A percentile compares a stretch with the other conserved stretches of the same genome.
phyloP scores from a whole-genome alignment of 169 alveolate genomes.

The Plasmodium gonderi region DNA sequence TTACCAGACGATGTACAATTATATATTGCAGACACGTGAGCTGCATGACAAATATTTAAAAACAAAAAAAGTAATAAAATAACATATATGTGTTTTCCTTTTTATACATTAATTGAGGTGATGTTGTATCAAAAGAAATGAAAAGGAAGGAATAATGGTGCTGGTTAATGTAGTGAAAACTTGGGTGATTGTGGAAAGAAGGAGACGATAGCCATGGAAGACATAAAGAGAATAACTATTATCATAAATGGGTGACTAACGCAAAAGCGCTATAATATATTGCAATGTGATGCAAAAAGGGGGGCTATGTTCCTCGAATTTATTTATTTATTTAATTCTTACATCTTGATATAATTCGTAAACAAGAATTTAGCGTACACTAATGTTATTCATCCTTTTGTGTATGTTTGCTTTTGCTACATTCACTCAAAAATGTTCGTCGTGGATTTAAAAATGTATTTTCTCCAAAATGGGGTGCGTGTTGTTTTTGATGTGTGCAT shows the following conservation, averaged over 20 bases:
- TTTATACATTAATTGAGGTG: not conserved
- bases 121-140: not conserved
- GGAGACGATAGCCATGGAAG: not conserved
- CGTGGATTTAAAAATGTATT: not conserved
- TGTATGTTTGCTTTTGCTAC: constrained; percentile 2
- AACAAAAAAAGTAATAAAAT: not conserved
- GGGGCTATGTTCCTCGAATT: not conserved
- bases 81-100: not conserved
- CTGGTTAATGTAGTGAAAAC: too few relatives aligned
- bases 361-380: not conserved
- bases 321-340: constrained; percentile 26
- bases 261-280: not conserved
- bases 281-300: not conserved
- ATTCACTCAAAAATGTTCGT: constrained; percentile 1
- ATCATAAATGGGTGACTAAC: not conserved
- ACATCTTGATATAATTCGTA: constrained; percentile 29
- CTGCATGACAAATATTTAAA: not conserved
- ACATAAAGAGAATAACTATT: not conserved
- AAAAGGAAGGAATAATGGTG: not conserved
- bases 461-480: constrained; percentile 14
- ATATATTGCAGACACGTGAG: not conserved
- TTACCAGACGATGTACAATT: not conserved
- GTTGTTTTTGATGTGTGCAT: not conserved
- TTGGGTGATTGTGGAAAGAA: too few relatives aligned
- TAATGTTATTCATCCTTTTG: constrained; percentile 20